Conservation (phyloP, 2,329 filamentous ascomycete species). For the Cadophora gregata region DNA sequence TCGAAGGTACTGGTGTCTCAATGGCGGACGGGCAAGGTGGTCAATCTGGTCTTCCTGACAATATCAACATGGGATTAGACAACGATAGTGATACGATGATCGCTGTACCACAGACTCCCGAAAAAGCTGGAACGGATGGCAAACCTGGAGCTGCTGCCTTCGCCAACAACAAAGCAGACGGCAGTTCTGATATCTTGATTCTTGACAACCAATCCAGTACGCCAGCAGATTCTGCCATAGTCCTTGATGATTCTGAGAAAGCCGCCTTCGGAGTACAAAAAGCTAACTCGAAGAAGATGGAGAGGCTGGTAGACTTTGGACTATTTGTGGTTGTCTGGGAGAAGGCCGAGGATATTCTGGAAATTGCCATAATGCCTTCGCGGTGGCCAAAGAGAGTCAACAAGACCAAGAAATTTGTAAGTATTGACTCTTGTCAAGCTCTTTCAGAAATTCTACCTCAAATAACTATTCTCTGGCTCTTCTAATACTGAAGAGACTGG, state of each 20-base stretch:
- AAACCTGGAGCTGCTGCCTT: no score
- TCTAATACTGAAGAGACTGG: no score
- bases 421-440: neutral
- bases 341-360: slow-evolving; percentile 1
- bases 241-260: neutral
- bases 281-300: neutral
- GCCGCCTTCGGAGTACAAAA: neutral
- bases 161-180: no score
- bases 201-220: no score
- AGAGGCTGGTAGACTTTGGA: neutral
- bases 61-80: neutral
- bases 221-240: neutral
- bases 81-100: neutral
- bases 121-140: no score
- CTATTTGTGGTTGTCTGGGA: neutral
- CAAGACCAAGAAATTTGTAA: neutral
- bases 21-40: neutral
- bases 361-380: neutral
- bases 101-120: no score
- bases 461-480: no score
- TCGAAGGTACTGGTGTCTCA: neutral
- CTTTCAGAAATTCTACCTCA: no score
- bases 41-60: neutral
- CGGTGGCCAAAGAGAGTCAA: slow-evolving; percentile 1
- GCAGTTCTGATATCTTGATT: no score